Conservation (phyloP, 306 rosid species). For the Castanea sativa region DNA sequence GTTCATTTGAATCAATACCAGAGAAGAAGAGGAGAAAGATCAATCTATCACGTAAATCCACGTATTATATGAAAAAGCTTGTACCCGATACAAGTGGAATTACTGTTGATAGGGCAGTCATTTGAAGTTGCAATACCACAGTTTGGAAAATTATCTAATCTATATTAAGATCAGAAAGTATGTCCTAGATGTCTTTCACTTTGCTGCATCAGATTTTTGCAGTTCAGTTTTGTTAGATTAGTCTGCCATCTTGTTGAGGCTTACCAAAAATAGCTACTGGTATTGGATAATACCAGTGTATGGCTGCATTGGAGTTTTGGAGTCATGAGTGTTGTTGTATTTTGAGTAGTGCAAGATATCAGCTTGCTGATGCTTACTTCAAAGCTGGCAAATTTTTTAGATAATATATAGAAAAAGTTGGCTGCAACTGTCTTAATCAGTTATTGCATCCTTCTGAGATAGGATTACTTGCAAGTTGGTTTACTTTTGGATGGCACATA, state of each 20-base stretch:
- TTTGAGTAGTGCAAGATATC: not conserved
- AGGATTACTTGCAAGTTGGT: too few relatives aligned
- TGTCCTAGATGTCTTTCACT: not conserved
- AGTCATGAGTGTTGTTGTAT: too few relatives aligned
- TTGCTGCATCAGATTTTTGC: not conserved
- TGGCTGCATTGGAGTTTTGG: too few relatives aligned
- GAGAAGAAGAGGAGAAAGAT: slow-evolving; percentile 63
- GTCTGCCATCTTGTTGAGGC: not conserved
- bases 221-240: not conserved
- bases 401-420: not conserved
- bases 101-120: slow-evolving; percentile 38
- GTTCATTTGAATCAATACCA: slow-evolving; percentile 79
- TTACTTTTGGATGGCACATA: not conserved
- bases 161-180: not conserved
- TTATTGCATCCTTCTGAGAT: too few relatives aligned
- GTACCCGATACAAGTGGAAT: slow-evolving; percentile 74
- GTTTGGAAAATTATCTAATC: not conserved
- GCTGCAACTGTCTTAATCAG: not conserved
- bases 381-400: not conserved
- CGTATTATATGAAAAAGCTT: slow-evolving; percentile 84
- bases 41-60: slow-evolving; percentile 84
- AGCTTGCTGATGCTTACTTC: not conserved
- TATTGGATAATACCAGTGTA: too few relatives aligned
- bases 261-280: not conserved
- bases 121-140: slow-evolving; percentile 13